Conservation (phyloP, 2,329 filamentous ascomycete species). For the Aspergillus amoenus region DNA sequence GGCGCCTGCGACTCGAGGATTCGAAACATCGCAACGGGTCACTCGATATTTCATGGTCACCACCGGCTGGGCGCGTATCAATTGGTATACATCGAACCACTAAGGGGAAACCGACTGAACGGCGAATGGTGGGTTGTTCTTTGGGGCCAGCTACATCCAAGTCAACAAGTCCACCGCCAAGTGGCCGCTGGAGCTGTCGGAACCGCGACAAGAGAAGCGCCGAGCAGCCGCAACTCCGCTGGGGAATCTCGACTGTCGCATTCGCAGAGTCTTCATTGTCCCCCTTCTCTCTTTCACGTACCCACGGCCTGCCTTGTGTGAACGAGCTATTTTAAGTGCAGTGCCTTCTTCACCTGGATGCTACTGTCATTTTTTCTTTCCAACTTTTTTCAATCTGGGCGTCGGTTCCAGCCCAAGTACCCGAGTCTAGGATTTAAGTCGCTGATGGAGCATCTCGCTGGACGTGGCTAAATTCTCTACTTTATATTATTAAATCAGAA, state of each 20-base stretch:
- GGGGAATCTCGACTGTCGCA: constrained; percentile 8
- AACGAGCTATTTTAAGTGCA: neutral
- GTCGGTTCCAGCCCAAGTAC: neutral
- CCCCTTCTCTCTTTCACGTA: constrained; percentile 4
- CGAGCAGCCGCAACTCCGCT: constrained; percentile 18
- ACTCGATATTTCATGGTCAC: constrained; percentile 43
- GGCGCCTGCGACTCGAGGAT: constrained; percentile 72
- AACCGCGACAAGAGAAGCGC: constrained; percentile 26
- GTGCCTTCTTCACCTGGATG: neutral
- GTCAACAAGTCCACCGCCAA: constrained; percentile 16
- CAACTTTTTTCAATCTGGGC: neutral
- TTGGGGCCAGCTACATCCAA: constrained; percentile 11
- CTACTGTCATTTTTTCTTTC: neutral
- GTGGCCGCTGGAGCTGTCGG: constrained; percentile 17
- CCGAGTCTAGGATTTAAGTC: constrained; percentile 7
- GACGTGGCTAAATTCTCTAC: constrained; percentile 10
- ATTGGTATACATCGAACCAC: constrained; percentile 31
- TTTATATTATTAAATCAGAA: constrained; percentile 7
- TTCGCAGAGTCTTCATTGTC: constrained; percentile 21
- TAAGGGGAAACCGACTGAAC: constrained; percentile 11
- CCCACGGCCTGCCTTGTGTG: constrained; percentile 4
- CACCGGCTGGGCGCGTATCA: constrained; percentile 27
- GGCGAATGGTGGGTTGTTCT: constrained; percentile 20
- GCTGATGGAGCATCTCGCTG: constrained; percentile 19
- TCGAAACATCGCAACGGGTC: constrained; percentile 48